Base-by-base conservation (phyloP, 768 basidiomycete genomes). In the Phaeotremella skinneri region DNA sequence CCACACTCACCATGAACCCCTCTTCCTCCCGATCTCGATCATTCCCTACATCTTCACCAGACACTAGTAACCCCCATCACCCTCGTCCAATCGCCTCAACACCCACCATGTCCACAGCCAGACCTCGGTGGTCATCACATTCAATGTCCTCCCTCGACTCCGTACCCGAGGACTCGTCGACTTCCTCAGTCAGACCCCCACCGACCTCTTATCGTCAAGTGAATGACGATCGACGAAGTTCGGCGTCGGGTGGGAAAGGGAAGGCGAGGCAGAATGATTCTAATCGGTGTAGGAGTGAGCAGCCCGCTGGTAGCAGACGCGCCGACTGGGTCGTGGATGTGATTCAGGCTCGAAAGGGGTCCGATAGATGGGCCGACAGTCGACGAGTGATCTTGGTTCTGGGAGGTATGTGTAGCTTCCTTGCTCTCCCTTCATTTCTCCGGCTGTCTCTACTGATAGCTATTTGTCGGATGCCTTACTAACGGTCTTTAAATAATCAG, bases 251-350 rank as follows among this genome's bases (percentile, higher is more conserved):
- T 7, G 34, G 9, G 7, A 37, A 17, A 7, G 34, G 34, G 7
- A 45, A 45, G 43, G 21, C 7, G 23, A 13, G 7, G 11, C 43
- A 45, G 21, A 7, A 17, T 37, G 34, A 37, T 37, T 37, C 34
- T 7, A 17, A 7, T 37, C 7, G 34, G 17, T 37, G 34, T 37
- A 7, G 34, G 26, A 9, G 49, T 23, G 26, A 27, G 30, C 43
- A 42, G 47, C 43, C 21, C n/a, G 34, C 17, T n/a, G 30, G 50
- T 29, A 41, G 41, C 20, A 52, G 42, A 31, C 54, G 49, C 34
- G 62, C 63, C n/a, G 49, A 60, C 6, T 70, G 68, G 68, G 55
- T 64, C 2, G 49, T 70, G 2, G 68, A 70, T 49, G 11, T 64
- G 13, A 3, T 55, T 1, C 55, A 64, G 30, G 56, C 50, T 7